phyloP scores from a whole-genome alignment of 805 yeast species.

The Kodamaea kakaduensis region DNA sequence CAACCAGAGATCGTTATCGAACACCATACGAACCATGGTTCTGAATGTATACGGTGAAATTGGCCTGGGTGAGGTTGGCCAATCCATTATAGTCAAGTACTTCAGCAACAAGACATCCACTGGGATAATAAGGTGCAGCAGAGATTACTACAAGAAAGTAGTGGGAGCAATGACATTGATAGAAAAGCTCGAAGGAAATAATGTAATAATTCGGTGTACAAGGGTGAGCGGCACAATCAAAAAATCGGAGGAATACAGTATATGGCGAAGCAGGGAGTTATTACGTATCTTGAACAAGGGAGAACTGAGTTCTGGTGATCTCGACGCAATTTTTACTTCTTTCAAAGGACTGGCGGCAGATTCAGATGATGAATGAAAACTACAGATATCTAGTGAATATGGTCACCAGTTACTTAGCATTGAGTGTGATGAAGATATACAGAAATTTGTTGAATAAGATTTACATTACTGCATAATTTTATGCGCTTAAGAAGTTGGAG shows the following conservation, averaged over 20 bases:
- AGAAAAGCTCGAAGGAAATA: slow-evolving; percentile 44
- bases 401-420: no score
- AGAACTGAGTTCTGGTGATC: slow-evolving; percentile 7
- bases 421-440: no score
- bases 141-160: slow-evolving; percentile 59
- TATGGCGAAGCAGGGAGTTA: slow-evolving; percentile 41
- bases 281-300: slow-evolving; percentile 22
- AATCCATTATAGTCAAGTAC: slow-evolving; percentile 65
- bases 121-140: slow-evolving; percentile 75
- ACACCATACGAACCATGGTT: slow-evolving; percentile 52
- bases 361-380: no score
- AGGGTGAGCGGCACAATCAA: slow-evolving; percentile 85
- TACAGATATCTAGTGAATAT: no score
- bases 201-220: slow-evolving; percentile 54
- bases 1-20: slow-evolving; percentile 47
- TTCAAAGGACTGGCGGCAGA: slow-evolving; percentile 7
- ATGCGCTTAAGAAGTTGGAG: no score
- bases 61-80: slow-evolving; percentile 63
- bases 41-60: slow-evolving; percentile 71
- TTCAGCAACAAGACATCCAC: slow-evolving; percentile 78
- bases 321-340: slow-evolving; percentile 8
- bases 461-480: no score
- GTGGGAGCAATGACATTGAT: slow-evolving; percentile 65
- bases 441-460: no score
- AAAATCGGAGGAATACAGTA: slow-evolving; percentile 71